These are phyloP conservation scores for Pseudogymnoascus sp. DNA, from an alignment of 2,329 filamentous ascomycete genomes.

Conservation along the genomic window DNA sequence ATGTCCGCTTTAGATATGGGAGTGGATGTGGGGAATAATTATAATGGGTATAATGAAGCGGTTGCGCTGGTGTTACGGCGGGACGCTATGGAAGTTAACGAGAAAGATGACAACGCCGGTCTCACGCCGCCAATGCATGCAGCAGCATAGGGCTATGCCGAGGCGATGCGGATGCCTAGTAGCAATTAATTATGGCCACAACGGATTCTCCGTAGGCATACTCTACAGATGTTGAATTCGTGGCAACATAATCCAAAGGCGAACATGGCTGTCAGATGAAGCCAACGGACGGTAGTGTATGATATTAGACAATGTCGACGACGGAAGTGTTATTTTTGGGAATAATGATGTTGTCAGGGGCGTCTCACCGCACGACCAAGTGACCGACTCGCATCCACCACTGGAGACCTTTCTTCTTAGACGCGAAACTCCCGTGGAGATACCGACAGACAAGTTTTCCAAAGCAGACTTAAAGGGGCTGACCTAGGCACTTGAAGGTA, in stretches of 20 bases:
- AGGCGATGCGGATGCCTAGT: not conserved
- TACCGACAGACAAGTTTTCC: not conserved
- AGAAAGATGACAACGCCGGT: not conserved
- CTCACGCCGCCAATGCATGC: not conserved
- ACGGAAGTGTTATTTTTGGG: constrained; percentile 11
- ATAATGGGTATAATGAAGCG: not conserved
- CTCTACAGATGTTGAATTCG: not conserved
- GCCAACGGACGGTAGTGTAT: constrained; percentile 24
- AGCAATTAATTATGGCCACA: not conserved
- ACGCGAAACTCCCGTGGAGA: not conserved
- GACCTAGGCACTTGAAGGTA: not conserved
- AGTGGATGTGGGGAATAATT: not conserved
- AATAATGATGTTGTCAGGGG: not conserved
- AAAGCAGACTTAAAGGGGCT: not conserved
- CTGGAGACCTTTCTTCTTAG: not conserved
- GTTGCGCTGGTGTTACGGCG: not conserved
- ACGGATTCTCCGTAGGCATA: not conserved
- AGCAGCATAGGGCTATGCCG: not conserved
- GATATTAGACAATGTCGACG: constrained; percentile 31
- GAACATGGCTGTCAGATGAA: not conserved
- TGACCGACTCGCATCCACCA: not conserved
- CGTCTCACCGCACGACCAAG: not conserved
- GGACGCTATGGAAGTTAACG: not conserved
- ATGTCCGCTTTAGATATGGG: not conserved
- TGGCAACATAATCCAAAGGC: no score